Evolutionary conservation across 1,139 yeast genomes (phyloP), one percentile per base, ranked within the genome.

Genomic region (Tardiomyces digboiensis): DNA sequence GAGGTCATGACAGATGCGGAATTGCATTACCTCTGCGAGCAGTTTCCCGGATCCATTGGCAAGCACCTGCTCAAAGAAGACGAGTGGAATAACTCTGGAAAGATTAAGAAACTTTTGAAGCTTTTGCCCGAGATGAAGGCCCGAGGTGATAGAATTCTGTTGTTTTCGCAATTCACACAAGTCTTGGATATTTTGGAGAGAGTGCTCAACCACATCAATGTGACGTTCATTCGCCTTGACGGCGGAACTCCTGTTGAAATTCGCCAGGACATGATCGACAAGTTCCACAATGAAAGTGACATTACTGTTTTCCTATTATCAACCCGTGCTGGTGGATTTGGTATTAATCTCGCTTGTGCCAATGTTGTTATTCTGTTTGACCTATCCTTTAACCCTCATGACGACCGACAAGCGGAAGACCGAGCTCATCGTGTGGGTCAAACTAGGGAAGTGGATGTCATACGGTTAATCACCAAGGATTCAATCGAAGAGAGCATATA

Each of bases 341-440:
- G 98, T 48, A 91, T 91, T 64, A 91, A 91, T 59, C 74, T 91
- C 54, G 94, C 95, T 2, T 94, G 96, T 57, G 98, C 99, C 8
- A 91, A 88, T 59, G 79, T 82, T 49, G 98, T 91, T 2, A 74
- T 91, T 44, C 85, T 93, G 33, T 89, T 81, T 57, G 99, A 91
- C 61, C 91, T 88, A 60, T 83, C 95, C 41, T 91, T 91, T 66
- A 91, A 91, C 57, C 99, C 99, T 0, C 98, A 93, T 61, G 98
- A 91, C 62, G 99, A 91, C 60, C 84, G 83, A 59, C 99, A 91
- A 67, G 99, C 99, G 0, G 98, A 93, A 61, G 98, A 91, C 62
- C 76, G 99, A 59, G 96, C 98, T 0, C 99, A 91, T 63, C 77
- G 99, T 62, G 95, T 93, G 21, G 99, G 99, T 2, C 98, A 93